phyloP scores from a whole-genome alignment of 257 asterid genomes.

The Fraxinus anomala region DNA sequence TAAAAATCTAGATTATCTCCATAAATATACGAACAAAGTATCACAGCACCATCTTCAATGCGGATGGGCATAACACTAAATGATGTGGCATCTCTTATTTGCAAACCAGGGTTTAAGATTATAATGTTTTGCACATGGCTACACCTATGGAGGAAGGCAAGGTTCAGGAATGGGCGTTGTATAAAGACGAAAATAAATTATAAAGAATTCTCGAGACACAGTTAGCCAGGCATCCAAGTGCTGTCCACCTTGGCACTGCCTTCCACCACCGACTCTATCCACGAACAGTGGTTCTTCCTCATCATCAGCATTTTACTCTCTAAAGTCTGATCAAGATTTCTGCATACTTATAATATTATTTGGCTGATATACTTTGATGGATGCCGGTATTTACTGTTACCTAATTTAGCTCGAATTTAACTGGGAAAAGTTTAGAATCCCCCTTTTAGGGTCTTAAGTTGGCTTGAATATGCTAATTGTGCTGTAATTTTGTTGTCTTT shows the following conservation, averaged over 20 bases:
- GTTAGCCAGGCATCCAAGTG: neutral
- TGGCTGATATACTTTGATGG: neutral
- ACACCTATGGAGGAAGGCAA: neutral
- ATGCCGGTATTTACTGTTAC: neutral
- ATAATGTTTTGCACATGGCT: neutral
- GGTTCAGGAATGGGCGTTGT: neutral
- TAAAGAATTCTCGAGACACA: neutral
- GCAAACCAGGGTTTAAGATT: neutral
- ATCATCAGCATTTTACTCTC: neutral
- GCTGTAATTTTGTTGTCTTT: neutral
- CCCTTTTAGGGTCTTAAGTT: neutral
- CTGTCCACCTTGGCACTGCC: constrained; percentile 3
- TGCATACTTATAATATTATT: neutral
- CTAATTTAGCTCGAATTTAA: neutral
- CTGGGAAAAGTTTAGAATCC: neutral
- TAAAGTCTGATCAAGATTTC: neutral
- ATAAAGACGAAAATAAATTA: neutral
- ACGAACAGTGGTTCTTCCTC: neutral
- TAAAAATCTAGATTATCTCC: neutral
- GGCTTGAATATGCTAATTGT: neutral
- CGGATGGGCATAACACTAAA: neutral
- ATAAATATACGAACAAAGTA: neutral
- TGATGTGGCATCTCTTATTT: neutral
- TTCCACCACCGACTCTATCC: neutral
- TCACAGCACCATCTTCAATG: neutral